Evolutionary conservation across 1,284 basidiomycete species (phyloP).

Genomic region (Xanthoconium separans): DNA sequence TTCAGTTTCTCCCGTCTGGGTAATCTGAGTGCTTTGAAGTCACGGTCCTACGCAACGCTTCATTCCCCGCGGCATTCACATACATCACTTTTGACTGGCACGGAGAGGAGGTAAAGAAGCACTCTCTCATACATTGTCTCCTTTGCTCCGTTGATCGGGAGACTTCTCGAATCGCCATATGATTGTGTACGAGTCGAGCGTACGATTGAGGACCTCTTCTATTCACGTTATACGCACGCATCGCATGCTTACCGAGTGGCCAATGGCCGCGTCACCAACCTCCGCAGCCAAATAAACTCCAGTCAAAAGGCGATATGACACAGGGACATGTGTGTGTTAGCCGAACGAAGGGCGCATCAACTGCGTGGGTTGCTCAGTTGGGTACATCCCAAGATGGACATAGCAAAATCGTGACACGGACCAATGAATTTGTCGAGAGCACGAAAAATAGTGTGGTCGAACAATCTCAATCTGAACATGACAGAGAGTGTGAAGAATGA

Average conservation of each 20-base stretch:
- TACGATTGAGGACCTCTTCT: constrained; percentile 1
- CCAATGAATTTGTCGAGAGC: constrained; percentile 5
- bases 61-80: constrained; percentile 31
- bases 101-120: constrained; percentile 15
- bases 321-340: constrained; percentile 6
- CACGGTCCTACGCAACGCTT: constrained; percentile 27
- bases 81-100: constrained; percentile 6
- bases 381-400: constrained; percentile 23
- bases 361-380: constrained; percentile 27
- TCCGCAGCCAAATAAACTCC: constrained; percentile 9
- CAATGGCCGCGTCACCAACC: constrained; percentile 12
- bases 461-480: constrained; percentile 10
- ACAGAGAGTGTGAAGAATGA: constrained; percentile 11
- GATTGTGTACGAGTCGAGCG: constrained; percentile 8
- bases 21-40: constrained; percentile 20
- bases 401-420: constrained; percentile 13
- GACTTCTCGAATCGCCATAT: constrained; percentile 10
- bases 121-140: constrained; percentile 5
- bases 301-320: constrained; percentile 22
- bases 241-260: constrained; percentile 3
- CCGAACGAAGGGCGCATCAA: constrained; percentile 30
- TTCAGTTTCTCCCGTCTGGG: constrained; percentile 19
- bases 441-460: constrained; percentile 2
- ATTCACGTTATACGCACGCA: constrained; percentile 17
- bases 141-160: constrained; percentile 27